Percentiles rank a stretch among this genome's conserved stretches.
These are phyloP conservation scores for Triangularia setosa DNA, from an alignment of 2,329 filamentous ascomycete species.

Conservation along the genomic window DNA sequence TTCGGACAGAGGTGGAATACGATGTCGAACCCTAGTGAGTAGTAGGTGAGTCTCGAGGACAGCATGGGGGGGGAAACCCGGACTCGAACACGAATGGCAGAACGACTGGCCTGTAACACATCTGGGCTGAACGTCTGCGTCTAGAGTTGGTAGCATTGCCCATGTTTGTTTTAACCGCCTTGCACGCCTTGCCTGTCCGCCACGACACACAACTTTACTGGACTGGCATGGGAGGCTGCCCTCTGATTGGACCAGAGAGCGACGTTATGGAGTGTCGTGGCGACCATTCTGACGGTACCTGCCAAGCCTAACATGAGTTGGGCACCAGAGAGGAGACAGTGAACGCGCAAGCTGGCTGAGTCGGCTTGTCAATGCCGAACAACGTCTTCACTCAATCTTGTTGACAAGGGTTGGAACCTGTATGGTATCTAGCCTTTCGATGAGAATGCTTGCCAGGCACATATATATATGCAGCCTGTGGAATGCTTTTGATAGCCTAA, in stretches of 20 bases:
- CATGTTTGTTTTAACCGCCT: not conserved
- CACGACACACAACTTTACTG: not conserved
- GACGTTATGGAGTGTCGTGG: not conserved
- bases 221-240: not conserved
- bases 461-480: not conserved
- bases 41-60: not conserved
- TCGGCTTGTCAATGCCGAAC: not conserved
- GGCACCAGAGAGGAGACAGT: not conserved
- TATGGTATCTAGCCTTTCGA: not conserved
- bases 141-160: not conserved
- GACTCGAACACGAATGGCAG: not conserved
- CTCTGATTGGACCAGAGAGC: not conserved
- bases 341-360: not conserved
- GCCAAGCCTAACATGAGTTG: not conserved
- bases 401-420: not conserved
- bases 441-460: not conserved
- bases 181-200: not conserved
- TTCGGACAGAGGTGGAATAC: conserved; percentile 67
- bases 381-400: not conserved
- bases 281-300: not conserved
- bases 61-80: not conserved
- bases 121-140: not conserved
- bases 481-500: not conserved
- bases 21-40: conserved; percentile 47
- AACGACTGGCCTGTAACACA: not conserved